Evolutionary conservation across 2,329 filamentous ascomycete genomes (phyloP), one percentile per base, ranked within the genome.

Genomic region (Samsoniella hepiali): DNA sequence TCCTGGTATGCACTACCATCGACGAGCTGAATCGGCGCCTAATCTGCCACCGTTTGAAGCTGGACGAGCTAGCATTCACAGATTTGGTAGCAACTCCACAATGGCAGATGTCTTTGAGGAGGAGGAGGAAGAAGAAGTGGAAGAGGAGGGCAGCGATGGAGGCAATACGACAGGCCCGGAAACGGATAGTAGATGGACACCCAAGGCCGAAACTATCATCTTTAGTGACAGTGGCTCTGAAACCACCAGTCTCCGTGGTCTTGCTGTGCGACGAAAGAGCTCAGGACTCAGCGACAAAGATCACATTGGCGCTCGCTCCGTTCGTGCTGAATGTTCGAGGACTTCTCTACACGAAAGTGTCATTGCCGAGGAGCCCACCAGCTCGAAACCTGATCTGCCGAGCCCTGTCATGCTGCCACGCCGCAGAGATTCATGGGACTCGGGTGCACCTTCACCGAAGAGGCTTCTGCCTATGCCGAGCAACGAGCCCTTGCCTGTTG

Each of bases 91-190:
- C 72, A 86, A 84, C 67, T 87, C 88, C 0, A 88, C 88, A 0
- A 93, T 95, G 90, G 90, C 88, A 0, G 91, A 94, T 72, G 91
- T 95, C 1, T 95, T 94, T 67, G 91, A 95, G 71, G 91, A 94
- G 69, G 91, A 93, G 34, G 91, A 93, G 67, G 88, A 91, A 69
- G 82, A 85, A 3, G 78, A 81, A 1, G 22, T 22, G 22, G 78
- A 80, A 3, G 82, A 85, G 22, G 79, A 79, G 42, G 77, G 79
- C 66, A 77, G 77, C 17, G 67, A 76, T 68, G 63, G 76, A 62
- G 70, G 73, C 60, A 72, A 72, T 32, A 71, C 70, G 34, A 72
- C 71, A 54, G 69, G 72, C 22, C 86, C 89, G 67, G 76, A 79
- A 3, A 75, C 78, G 1, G 76, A 78, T 6, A 45, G 6, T n/a